These are phyloP conservation scores for Haplographium delicatum DNA, from an alignment of 495 filamentous ascomycete species.

Conservation along the genomic window DNA sequence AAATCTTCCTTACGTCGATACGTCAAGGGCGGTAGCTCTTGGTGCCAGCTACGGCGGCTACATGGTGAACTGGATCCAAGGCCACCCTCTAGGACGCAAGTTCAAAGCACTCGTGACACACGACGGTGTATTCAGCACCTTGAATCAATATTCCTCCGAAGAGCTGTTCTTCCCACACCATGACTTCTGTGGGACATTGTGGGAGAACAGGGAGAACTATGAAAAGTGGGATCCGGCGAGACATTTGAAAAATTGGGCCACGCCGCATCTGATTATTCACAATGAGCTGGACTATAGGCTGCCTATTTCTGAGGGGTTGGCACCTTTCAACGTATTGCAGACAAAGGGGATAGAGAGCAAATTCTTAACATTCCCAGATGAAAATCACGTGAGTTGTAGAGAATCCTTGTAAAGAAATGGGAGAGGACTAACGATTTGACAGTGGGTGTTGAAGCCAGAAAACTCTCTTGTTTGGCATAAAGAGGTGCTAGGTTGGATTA, in stretches of 20 bases:
- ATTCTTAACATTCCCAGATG: slow-evolving; percentile 80
- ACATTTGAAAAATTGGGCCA: slow-evolving; percentile 65
- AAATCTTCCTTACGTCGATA: slow-evolving; percentile 72
- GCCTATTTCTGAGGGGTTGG: slow-evolving; percentile 75
- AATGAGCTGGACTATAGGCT: slow-evolving; percentile 88
- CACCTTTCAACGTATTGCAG: slow-evolving; percentile 87
- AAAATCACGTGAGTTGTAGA: slow-evolving; percentile 51
- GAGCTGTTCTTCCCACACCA: slow-evolving; percentile 87
- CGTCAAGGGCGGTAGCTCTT: slow-evolving; percentile 66
- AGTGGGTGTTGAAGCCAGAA: slow-evolving; percentile 91
- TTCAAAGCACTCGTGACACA: slow-evolving; percentile 90
- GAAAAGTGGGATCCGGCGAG: slow-evolving; percentile 76
- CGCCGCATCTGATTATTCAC: slow-evolving; percentile 75
- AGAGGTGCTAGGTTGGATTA: slow-evolving; percentile 86
- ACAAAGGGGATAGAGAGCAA: slow-evolving; percentile 62
- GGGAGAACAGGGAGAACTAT: slow-evolving; percentile 67
- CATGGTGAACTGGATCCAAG: slow-evolving; percentile 80
- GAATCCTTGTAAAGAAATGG: slow-evolving; percentile 11
- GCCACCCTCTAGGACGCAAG: slow-evolving; percentile 62
- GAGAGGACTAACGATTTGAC: neutral
- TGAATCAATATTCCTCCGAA: slow-evolving; percentile 68
- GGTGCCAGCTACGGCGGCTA: slow-evolving; percentile 87
- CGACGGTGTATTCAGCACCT: slow-evolving; percentile 82
- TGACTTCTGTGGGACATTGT: slow-evolving; percentile 75
- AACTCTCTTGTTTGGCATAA: slow-evolving; percentile 88